Evolutionary conservation across 345 rosid genomes (phyloP).

Genomic region (Linum tenue): DNA sequence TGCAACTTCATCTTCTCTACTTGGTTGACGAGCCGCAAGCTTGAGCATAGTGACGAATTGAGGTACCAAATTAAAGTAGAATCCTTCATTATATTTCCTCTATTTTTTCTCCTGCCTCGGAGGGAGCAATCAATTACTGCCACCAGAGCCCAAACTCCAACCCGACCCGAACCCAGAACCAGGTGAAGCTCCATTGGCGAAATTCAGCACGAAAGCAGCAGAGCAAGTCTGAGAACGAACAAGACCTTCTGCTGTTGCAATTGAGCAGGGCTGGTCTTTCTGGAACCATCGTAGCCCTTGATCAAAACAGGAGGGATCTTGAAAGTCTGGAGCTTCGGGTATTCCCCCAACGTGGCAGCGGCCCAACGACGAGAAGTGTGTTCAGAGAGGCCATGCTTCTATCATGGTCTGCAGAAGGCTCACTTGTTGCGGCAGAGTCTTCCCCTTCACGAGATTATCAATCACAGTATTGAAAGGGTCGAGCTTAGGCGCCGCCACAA

Average conservation of each 20-base stretch:
- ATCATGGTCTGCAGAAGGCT: conserved; percentile 57
- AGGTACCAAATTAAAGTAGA: too few relatives aligned
- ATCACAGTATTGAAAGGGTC: conserved; percentile 37
- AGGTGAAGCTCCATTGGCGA: conserved; percentile 23
- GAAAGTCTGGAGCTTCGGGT: conserved; percentile 69
- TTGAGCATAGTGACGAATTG: too few relatives aligned
- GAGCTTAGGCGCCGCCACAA: conserved; percentile 19
- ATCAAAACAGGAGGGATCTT: conserved; percentile 48
- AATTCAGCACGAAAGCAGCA: conserved; percentile 44
- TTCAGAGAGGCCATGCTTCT: conserved; percentile 80
- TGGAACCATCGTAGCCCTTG: conserved; percentile 20
- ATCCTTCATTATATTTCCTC: too few relatives aligned
- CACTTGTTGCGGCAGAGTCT: conserved; percentile 55
- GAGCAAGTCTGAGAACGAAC: conserved; percentile 32
- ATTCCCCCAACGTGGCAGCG: conserved; percentile 84
- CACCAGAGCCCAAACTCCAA: conserved; percentile 19
- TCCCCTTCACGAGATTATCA: conserved; percentile 45
- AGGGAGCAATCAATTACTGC: too few relatives aligned
- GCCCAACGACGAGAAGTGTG: conserved; percentile 76
- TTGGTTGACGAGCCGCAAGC: too few relatives aligned
- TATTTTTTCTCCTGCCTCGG: too few relatives aligned
- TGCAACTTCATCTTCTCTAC: too few relatives aligned
- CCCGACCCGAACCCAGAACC: conserved; percentile 22
- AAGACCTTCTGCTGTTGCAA: conserved; percentile 16
- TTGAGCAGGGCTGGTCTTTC: too few relatives aligned